Percentiles rank a stretch among this genome's conserved stretches.
These are phyloP conservation scores for Penicillium argentinense DNA, from an alignment of 495 filamentous ascomycete species.

Conservation along the genomic window DNA sequence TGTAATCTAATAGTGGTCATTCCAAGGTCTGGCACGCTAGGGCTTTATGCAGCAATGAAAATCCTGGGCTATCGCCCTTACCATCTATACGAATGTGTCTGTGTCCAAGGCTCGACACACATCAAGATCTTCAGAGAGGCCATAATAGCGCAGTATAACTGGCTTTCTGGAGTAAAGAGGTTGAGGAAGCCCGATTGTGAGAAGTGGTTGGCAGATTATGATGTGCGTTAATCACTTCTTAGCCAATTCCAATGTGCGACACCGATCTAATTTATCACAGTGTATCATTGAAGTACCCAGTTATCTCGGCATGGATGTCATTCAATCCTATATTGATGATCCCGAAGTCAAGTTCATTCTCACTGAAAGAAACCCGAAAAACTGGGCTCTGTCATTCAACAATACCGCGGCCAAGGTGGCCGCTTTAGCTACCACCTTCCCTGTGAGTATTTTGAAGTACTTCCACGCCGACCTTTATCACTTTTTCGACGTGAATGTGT, in stretches of 20 bases:
- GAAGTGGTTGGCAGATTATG: constrained; percentile 22
- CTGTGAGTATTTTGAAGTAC: constrained; percentile 22
- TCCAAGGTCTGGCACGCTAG: constrained; percentile 16
- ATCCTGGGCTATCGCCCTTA: constrained; percentile 15
- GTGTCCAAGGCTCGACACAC: not conserved
- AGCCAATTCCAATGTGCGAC: not conserved
- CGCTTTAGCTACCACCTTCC: constrained; percentile 7
- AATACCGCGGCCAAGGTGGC: constrained; percentile 14
- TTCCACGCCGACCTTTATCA: constrained; percentile 17
- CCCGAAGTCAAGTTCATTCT: constrained; percentile 32
- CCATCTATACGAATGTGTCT: constrained; percentile 9
- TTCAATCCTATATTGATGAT: constrained; percentile 19
- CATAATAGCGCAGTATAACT: constrained; percentile 11
- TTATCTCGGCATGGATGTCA: constrained; percentile 12
- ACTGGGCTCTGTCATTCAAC: constrained; percentile 25
- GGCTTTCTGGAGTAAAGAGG: constrained; percentile 16
- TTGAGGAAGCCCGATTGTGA: constrained; percentile 13
- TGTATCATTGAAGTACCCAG: constrained; percentile 18
- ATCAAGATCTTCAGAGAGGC: constrained; percentile 9
- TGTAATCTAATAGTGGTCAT: too few relatives aligned
- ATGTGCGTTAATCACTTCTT: too few relatives aligned
- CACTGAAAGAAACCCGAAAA: constrained; percentile 22
- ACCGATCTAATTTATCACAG: too few relatives aligned
- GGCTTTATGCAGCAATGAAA: constrained; percentile 11
- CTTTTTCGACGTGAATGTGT: constrained; percentile 13